phyloP scores from a whole-genome alignment of 1,284 basidiomycete genomes.

The Marasmius oreades region DNA sequence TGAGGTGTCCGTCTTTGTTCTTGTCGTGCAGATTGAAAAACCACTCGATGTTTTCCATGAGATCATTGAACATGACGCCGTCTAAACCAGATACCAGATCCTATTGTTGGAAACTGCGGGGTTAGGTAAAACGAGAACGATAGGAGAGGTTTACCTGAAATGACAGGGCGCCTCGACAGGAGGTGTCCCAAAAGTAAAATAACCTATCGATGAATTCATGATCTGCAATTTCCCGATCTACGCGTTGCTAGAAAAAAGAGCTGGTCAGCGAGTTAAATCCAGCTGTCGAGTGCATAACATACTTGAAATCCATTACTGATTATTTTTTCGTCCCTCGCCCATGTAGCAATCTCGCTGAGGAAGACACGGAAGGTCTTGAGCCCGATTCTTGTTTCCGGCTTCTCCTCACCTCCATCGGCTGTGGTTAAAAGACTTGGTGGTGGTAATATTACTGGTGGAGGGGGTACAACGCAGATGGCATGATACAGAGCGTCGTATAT shows the following conservation, averaged over 20 bases:
- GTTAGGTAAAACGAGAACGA: constrained; percentile 11
- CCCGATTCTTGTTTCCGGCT: constrained; percentile 87
- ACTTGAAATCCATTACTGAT: constrained; percentile 91
- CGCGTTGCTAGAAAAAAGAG: constrained; percentile 53
- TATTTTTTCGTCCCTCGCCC: constrained; percentile 94
- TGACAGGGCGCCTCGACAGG: constrained; percentile 77
- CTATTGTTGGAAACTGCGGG: constrained; percentile 35
- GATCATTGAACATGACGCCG: constrained; percentile 91
- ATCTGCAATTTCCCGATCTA: constrained; percentile 77
- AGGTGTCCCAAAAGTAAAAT: constrained; percentile 89
- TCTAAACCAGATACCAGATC: constrained; percentile 90
- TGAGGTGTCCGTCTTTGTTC: constrained; percentile 91
- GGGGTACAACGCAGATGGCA: constrained; percentile 78
- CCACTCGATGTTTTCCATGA: constrained; percentile 99
- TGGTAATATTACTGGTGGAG: constrained; percentile 46
- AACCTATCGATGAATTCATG: constrained; percentile 81
- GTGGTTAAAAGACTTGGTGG: constrained; percentile 50
- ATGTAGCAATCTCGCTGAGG: constrained; percentile 90
- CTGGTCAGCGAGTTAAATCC: background rate
- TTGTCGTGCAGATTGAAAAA: constrained; percentile 97
- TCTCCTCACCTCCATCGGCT: constrained; percentile 58
- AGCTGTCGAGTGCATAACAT: constrained; percentile 19
- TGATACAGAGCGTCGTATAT: constrained; percentile 91
- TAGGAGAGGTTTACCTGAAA: constrained; percentile 58
- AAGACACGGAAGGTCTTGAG: constrained; percentile 87